phyloP scores from a whole-genome alignment of 768 basidiomycete species.

The Trichaptum fuscoviolaceum region DNA sequence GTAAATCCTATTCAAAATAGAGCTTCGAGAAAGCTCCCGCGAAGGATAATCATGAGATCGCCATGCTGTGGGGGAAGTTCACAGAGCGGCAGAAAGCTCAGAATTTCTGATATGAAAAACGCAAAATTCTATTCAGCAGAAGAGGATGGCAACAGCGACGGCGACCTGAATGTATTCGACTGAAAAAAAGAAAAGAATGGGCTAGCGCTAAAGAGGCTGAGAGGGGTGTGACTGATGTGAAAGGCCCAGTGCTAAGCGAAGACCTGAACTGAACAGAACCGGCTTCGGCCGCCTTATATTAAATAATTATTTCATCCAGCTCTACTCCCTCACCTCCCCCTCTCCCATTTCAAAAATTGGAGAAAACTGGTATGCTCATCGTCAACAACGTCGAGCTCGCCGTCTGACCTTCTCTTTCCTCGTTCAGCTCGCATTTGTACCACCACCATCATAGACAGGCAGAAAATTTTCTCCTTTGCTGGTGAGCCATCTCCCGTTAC shows the following conservation, averaged over 20 bases:
- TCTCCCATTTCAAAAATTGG: slow-evolving; percentile 22
- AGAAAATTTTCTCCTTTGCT: slow-evolving; percentile 62
- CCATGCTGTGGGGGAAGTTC: not conserved
- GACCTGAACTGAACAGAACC: not conserved
- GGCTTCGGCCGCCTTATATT: slow-evolving; percentile 23
- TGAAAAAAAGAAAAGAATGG: not conserved
- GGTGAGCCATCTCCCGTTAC: slow-evolving; percentile 32
- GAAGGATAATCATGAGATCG: not conserved
- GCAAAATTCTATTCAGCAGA: not conserved
- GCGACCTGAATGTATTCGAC: slow-evolving; percentile 1
- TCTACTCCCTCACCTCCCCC: slow-evolving; percentile 23
- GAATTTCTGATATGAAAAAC: not conserved
- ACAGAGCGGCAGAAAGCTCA: not conserved
- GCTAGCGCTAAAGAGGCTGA: slow-evolving; percentile 2
- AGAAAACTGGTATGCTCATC: slow-evolving; percentile 30
- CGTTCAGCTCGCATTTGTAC: slow-evolving; percentile 57
- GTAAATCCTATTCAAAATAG: not conserved
- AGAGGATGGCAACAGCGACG: not conserved
- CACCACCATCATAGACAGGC: slow-evolving; percentile 78
- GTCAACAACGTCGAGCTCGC: slow-evolving; percentile 14
- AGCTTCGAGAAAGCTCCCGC: not conserved
- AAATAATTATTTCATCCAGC: slow-evolving; percentile 24
- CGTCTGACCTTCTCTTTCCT: slow-evolving; percentile 13
- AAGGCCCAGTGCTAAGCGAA: not conserved
- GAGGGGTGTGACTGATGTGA: slow-evolving; percentile 4